Evolutionary conservation across 768 basidiomycete genomes (phyloP), one percentile per base, ranked within the genome.

Genomic region (Mycena filopes): DNA sequence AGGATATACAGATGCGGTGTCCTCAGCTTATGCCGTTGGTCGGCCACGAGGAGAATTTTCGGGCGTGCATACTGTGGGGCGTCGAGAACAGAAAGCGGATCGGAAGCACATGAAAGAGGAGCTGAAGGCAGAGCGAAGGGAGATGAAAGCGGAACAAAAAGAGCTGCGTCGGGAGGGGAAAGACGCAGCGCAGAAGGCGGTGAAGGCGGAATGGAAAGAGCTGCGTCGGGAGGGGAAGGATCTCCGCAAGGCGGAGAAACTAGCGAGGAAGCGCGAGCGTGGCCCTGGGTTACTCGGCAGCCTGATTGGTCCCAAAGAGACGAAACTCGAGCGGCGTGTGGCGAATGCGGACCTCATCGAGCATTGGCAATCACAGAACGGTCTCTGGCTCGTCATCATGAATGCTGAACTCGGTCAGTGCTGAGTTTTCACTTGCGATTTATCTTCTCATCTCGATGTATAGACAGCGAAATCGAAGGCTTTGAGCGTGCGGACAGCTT

Each of bases 371-470:
- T 61, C 65, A 28, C 63, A 67, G 41, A 57, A 51, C 20, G 51
- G 71, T 2, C 23, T 72, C 4, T 73, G 72, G 72, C 47, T 73
- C 20, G 72, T 73, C 18, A 63, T 73, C 38, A 65, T 67, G 64
- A 69, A 69, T 59, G 42, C 64, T 26, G 67, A 69, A 6, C 45
- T 60, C 25, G 71, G 70, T 71, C 38, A 36, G 66, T 61, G n/a
- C n/a, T n/a, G n/a, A 3, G 42, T 26, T 42, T 46, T 64, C 26
- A 21, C 46, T 55, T 8, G 4, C 26, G 21, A 25, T 46, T 46
- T 33, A n/a, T n/a, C n/a, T 49, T 12, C 42, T 38, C 4, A n/a
- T 54, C 2, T 21, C 20, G 50, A 40, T 41, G 20, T 40, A 29
- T 42, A 66, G 71, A 72, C 46, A 29, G 45, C 21, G 56, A 48